Conservation (phyloP, 2,329 filamentous ascomycete species). For the Rhinocladiella mackenziei region DNA sequence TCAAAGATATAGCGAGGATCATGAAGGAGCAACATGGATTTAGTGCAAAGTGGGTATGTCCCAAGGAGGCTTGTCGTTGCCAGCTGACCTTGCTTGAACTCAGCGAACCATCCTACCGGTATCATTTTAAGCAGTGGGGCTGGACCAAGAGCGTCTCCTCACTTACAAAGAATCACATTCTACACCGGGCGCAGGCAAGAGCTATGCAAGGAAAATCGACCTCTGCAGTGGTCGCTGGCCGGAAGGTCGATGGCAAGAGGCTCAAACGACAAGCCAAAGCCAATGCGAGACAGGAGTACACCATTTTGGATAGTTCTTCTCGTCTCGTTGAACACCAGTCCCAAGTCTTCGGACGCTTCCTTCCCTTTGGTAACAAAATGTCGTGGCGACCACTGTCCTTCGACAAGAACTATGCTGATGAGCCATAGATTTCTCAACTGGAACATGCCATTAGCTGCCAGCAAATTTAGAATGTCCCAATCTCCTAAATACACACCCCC, state of each 20-base stretch:
- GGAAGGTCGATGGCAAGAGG: constrained; percentile 1
- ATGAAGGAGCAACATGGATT: constrained; percentile 5
- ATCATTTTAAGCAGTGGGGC: constrained; percentile 8
- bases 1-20: constrained; percentile 1
- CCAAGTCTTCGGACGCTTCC: neutral
- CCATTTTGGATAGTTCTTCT: constrained; percentile 2
- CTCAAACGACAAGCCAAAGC: constrained; percentile 3
- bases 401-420: neutral
- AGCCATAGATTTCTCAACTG: neutral
- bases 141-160: constrained; percentile 7
- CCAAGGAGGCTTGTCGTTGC: neutral
- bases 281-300: constrained; percentile 1
- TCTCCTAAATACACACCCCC: neutral
- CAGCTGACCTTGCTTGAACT: neutral
- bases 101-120: constrained; percentile 2
- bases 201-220: constrained; percentile 3
- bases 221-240: neutral
- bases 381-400: neutral
- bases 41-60: constrained; percentile 1
- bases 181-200: constrained; percentile 3
- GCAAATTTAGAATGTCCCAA: neutral
- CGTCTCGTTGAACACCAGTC: neutral
- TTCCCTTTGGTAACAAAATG: constrained; percentile 1
- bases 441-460: neutral
- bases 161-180: neutral